Evolutionary conservation across 2,329 filamentous ascomycete genomes (phyloP), one percentile per base, ranked within the genome.

Genomic region (Neopestalotiopsis clavispora): DNA sequence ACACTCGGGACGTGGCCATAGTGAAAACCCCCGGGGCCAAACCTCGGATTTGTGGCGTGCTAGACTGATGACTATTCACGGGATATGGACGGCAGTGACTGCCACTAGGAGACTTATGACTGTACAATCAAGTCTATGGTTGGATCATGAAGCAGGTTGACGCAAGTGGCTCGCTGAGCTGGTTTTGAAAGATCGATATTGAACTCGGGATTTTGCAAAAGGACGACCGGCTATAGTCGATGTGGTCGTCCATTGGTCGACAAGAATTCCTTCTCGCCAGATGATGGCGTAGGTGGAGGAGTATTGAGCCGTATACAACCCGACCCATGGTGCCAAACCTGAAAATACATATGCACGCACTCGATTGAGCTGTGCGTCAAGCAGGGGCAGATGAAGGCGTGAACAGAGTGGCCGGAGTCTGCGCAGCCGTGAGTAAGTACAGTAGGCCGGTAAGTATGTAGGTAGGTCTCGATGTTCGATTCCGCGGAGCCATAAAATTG

Each of bases 291-390:
- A 49, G 34, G 62, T 45, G 40, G 62, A 65, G n/a, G 40, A 30
- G 62, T 34, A 62, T n/a, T 34, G n/a, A 38, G 32, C 32, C 59
- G 32, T 40, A 6, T 12, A 62, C 23, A 34, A 45, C 13, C 40
- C 62, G 30, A 45, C 40, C 23, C 30, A 20, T 52, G n/a, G 45
- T 49, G 20, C 34, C 62, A 49, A 30, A 49, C 42, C 30, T 9
- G 59, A 23, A 28, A 34, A 23, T 38, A 63, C n/a, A 10, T 57
- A 57, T 58, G 32, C 63, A 56, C 49, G 32, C 63, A 56, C 49
- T 66, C 63, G 63, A 66, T 66, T 66, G 63, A 66, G 63, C 63
- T 66, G 63, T 66, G n/a, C 49, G 17, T 49, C 13, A 23, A 32
- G 17, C 30, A 57, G 28, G 28, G 63, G 34, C 34, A 10, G 34